Percentiles rank a stretch among this genome's conserved stretches.
These are phyloP conservation scores for Alternaria angustiovoidea DNA, from an alignment of 2,329 filamentous ascomycete genomes.

Conservation along the genomic window DNA sequence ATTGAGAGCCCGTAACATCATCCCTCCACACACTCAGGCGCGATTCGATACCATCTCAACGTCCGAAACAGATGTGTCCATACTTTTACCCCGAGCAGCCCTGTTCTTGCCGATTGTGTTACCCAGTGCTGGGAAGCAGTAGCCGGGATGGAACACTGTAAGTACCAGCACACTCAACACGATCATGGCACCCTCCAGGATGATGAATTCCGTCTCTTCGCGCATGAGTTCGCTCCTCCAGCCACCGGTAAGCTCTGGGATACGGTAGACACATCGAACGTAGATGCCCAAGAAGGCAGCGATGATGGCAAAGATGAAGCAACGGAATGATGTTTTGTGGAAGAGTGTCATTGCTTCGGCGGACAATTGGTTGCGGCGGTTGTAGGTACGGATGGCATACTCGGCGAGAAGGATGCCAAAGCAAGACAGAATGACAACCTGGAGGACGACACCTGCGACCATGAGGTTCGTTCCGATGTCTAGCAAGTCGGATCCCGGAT, in stretches of 20 bases:
- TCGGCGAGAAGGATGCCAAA: slow-evolving; percentile 56
- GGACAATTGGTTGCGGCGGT: slow-evolving; percentile 35
- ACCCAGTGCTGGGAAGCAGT: slow-evolving; percentile 47
- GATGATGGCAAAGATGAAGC: slow-evolving; percentile 45
- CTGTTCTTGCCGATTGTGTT: slow-evolving; percentile 29
- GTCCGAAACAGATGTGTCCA: slow-evolving; percentile 24
- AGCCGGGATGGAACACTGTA: slow-evolving; percentile 59
- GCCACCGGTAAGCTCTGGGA: slow-evolving; percentile 59
- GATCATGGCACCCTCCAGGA: slow-evolving; percentile 64
- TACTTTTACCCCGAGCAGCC: slow-evolving; percentile 21
- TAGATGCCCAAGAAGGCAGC: slow-evolving; percentile 57
- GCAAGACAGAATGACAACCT: slow-evolving; percentile 62
- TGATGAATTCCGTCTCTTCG: slow-evolving; percentile 59
- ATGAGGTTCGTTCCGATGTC: slow-evolving; percentile 64
- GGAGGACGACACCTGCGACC: slow-evolving; percentile 65
- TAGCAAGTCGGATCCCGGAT: slow-evolving; percentile 47
- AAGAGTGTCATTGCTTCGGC: slow-evolving; percentile 29
- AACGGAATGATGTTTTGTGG: slow-evolving; percentile 36
- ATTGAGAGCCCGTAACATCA: not conserved
- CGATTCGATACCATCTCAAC: slow-evolving; percentile 23
- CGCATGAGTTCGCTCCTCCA: slow-evolving; percentile 58
- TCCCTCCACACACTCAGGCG: not conserved
- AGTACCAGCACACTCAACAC: slow-evolving; percentile 55
- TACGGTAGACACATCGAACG: slow-evolving; percentile 59
- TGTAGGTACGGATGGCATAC: slow-evolving; percentile 45